Conservation (phyloP, 495 filamentous ascomycete genomes). For the Penicillium ucsense region DNA sequence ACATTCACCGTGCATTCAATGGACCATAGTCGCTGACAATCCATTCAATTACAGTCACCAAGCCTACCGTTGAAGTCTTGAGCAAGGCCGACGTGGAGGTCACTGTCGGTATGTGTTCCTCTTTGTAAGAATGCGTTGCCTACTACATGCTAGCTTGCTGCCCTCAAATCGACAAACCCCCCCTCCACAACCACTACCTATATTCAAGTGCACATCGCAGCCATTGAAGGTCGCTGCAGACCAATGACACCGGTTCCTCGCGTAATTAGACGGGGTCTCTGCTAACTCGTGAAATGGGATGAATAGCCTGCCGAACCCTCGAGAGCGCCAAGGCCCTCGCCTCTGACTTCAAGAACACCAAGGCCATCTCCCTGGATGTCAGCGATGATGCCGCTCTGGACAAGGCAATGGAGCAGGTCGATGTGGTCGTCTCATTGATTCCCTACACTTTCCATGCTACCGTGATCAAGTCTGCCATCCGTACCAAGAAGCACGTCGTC, state of each 20-base stretch:
- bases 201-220: too few species aligned
- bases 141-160: background rate
- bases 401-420: slow-evolving; percentile 56
- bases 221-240: too few species aligned
- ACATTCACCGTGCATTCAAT: too few species aligned
- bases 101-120: slow-evolving; percentile 58
- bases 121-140: background rate
- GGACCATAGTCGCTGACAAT: background rate
- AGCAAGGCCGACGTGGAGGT: slow-evolving; percentile 66
- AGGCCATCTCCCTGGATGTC: slow-evolving; percentile 76
- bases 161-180: too few species aligned
- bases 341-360: slow-evolving; percentile 58
- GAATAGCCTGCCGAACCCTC: slow-evolving; percentile 74
- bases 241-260: too few species aligned
- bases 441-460: slow-evolving; percentile 86
- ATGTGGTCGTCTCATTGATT: slow-evolving; percentile 75
- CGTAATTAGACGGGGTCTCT: too few species aligned
- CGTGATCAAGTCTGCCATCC: slow-evolving; percentile 92
- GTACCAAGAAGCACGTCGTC: slow-evolving; percentile 88
- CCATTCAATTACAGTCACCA: slow-evolving; percentile 42
- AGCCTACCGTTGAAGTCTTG: slow-evolving; percentile 70
- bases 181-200: too few species aligned
- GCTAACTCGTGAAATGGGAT: background rate
- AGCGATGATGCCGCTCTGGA: slow-evolving; percentile 64
- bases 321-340: slow-evolving; percentile 65